Percentiles rank a stretch among this genome's conserved stretches.
phyloP scores from a whole-genome alignment of 2,329 filamentous ascomycete genomes.

The Plectosphaerella plurivora region DNA sequence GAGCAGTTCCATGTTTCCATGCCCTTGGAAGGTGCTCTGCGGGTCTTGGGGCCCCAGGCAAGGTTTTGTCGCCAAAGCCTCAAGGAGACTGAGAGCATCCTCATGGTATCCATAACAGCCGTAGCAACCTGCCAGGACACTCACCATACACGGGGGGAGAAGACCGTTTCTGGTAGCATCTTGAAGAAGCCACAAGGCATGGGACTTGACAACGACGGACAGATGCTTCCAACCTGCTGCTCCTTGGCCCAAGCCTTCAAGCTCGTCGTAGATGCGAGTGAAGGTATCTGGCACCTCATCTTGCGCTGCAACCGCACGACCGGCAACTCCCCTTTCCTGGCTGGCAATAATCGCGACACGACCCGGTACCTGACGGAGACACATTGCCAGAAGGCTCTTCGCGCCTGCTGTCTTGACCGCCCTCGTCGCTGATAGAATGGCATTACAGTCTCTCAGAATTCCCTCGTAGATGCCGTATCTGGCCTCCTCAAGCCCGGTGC shows the following conservation, averaged over 20 bases:
- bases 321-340: slow-evolving; percentile 20
- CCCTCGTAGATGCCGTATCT: slow-evolving; percentile 24
- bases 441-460: slow-evolving; percentile 24
- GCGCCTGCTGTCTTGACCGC: not conserved
- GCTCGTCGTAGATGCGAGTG: slow-evolving; percentile 40
- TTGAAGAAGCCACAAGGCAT: slow-evolving; percentile 37
- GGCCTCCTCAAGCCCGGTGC: not conserved
- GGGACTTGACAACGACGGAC: slow-evolving; percentile 37
- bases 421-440: slow-evolving; percentile 21
- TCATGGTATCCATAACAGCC: slow-evolving; percentile 23
- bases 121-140: slow-evolving; percentile 37
- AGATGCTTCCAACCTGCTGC: slow-evolving; percentile 41
- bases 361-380: slow-evolving; percentile 41
- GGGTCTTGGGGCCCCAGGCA: slow-evolving; percentile 29
- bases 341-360: slow-evolving; percentile 42
- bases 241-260: slow-evolving; percentile 37
- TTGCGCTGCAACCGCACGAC: no score
- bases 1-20: slow-evolving; percentile 22
- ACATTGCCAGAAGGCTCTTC: slow-evolving; percentile 43
- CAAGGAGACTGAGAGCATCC: slow-evolving; percentile 37
- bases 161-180: slow-evolving; percentile 37
- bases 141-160: slow-evolving; percentile 33
- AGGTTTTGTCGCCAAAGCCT: slow-evolving; percentile 24
- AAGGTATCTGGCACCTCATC: slow-evolving; percentile 26
- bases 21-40: slow-evolving; percentile 22